These are phyloP conservation scores for Rhododendron ferrugineum DNA, from an alignment of 148 eudicot species.

Conservation along the genomic window DNA sequence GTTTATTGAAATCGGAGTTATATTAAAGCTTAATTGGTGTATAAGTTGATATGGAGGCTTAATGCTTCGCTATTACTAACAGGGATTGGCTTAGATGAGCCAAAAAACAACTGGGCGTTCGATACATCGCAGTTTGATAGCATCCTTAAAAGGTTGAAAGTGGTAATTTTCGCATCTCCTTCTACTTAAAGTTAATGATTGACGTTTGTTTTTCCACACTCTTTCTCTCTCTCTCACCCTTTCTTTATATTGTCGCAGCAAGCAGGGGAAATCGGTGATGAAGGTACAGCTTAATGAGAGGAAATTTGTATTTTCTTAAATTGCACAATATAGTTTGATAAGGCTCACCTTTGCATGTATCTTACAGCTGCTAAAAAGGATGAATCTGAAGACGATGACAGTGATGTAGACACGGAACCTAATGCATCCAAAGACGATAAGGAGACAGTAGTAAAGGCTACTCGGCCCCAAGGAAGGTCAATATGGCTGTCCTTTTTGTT, in stretches of 20 bases:
- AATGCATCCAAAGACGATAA: slow-evolving; percentile 23
- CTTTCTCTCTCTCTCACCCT: background rate
- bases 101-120: slow-evolving; percentile 77
- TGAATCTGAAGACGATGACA: slow-evolving; percentile 26
- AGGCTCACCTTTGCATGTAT: background rate
- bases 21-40: background rate
- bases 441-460: slow-evolving; percentile 43
- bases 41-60: background rate
- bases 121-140: slow-evolving; percentile 88
- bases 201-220: background rate
- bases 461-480: slow-evolving; percentile 93
- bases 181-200: background rate
- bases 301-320: background rate
- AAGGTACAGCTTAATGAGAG: slow-evolving; percentile 30
- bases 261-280: slow-evolving; percentile 39
- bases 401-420: slow-evolving; percentile 2
- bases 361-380: slow-evolving; percentile 38
- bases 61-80: background rate
- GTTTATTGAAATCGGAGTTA: background rate
- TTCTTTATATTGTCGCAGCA: slow-evolving; percentile 46
- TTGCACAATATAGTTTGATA: background rate
- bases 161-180: slow-evolving; percentile 42
- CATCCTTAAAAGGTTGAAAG: slow-evolving; percentile 89
- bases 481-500: slow-evolving; percentile 5
- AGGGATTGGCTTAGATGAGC: slow-evolving; percentile 86